Evolutionary conservation across 2,329 filamentous ascomycete genomes (phyloP).

Genomic region (Blumeria hordei): DNA sequence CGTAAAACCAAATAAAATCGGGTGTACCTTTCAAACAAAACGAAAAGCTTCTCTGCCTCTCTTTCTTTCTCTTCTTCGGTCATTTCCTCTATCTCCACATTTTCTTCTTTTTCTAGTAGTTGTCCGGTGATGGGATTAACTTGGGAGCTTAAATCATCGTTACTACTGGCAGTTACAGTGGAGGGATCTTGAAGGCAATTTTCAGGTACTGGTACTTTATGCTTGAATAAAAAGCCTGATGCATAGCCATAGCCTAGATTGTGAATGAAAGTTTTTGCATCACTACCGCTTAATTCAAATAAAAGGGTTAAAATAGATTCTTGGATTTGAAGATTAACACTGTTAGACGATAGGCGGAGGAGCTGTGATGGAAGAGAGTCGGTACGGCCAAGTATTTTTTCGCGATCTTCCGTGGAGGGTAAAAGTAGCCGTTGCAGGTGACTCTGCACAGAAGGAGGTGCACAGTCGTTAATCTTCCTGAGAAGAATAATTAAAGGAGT

Average conservation of each 20-base stretch:
- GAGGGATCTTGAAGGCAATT: conserved; percentile 32
- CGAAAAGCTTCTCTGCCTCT: conserved; percentile 24
- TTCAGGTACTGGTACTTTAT: conserved; percentile 55
- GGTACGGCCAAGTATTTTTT: conserved; percentile 51
- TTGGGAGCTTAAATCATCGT: conserved; percentile 10
- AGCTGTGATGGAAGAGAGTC: conserved; percentile 52
- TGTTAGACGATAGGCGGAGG: conserved; percentile 52
- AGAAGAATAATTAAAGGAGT: conserved; percentile 55
- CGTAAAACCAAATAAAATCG: too few species aligned
- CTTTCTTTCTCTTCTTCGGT: conserved; percentile 75
- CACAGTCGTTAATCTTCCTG: conserved; percentile 43
- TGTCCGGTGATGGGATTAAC: conserved; percentile 15
- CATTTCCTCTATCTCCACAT: conserved; percentile 42
- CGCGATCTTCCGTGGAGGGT: conserved; percentile 53
- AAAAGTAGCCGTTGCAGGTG: conserved; percentile 44
- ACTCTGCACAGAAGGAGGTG: conserved; percentile 34
- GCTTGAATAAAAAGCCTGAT: conserved; percentile 67
- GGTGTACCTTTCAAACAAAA: conserved; percentile 14
- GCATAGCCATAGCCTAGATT: conserved; percentile 93
- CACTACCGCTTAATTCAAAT: conserved; percentile 66
- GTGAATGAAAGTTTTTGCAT: conserved; percentile 56
- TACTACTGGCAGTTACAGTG: conserved; percentile 7
- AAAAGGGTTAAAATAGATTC: conserved; percentile 55
- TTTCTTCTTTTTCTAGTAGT: conserved; percentile 11
- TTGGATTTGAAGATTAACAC: conserved; percentile 45